Percentiles rank a stretch among this genome's conserved stretches.
phyloP scores from a whole-genome alignment of 768 basidiomycete genomes.

The Rhizopogon rudus region DNA sequence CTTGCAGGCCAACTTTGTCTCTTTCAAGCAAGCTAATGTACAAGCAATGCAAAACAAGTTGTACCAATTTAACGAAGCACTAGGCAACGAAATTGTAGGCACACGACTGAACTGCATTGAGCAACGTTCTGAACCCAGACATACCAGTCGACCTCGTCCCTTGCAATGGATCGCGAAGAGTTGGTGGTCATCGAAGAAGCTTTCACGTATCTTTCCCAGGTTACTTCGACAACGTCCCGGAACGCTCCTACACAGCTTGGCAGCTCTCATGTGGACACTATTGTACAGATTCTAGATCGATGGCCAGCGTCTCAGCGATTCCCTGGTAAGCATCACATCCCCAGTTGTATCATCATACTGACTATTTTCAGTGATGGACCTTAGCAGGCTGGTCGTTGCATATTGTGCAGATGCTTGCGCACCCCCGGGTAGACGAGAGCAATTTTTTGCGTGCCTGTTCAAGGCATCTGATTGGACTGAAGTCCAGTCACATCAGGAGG shows the following conservation, averaged over 20 bases:
- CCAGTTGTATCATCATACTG: background rate
- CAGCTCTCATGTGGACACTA: constrained; percentile 51
- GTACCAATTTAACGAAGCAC: constrained; percentile 64
- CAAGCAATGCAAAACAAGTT: constrained; percentile 76
- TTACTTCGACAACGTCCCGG: constrained; percentile 31
- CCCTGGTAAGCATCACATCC: constrained; percentile 43
- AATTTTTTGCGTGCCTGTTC: constrained; percentile 60
- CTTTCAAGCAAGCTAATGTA: constrained; percentile 85
- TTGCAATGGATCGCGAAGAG: constrained; percentile 70
- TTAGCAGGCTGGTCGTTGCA: constrained; percentile 70
- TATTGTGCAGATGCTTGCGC: constrained; percentile 53
- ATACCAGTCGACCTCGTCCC: constrained; percentile 59
- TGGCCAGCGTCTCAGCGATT: constrained; percentile 75
- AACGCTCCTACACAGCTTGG: constrained; percentile 32
- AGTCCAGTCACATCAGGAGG: constrained; percentile 42
- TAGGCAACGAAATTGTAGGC: constrained; percentile 67
- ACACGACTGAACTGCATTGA: background rate
- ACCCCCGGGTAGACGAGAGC: constrained; percentile 36
- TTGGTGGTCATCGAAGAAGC: constrained; percentile 50
- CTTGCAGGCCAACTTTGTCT: constrained; percentile 52
- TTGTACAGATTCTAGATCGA: constrained; percentile 60
- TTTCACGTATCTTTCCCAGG: constrained; percentile 54
- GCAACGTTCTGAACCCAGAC: background rate
- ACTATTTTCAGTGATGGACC: constrained; percentile 66
- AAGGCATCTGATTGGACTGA: constrained; percentile 59